Conservation (phyloP, 768 basidiomycete species). For the Gymnopilus junonius region DNA sequence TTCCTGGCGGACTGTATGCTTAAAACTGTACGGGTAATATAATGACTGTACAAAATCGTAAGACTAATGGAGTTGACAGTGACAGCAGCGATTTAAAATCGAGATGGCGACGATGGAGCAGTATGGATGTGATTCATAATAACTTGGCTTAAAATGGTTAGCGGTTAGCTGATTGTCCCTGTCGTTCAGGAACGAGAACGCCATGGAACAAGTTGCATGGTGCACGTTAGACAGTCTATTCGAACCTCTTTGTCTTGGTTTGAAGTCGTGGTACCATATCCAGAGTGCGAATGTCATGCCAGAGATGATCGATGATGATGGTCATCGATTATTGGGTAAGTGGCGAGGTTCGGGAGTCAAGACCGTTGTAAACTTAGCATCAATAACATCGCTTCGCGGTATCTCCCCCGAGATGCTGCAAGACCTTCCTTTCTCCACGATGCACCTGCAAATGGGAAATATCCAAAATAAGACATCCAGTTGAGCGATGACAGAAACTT, state of each 20-base stretch:
- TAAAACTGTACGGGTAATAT: no score
- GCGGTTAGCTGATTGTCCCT: not conserved
- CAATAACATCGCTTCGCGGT: not conserved
- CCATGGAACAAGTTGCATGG: not conserved
- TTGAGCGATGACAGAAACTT: not conserved
- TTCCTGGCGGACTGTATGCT: no score
- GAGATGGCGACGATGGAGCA: no score
- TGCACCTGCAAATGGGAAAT: not conserved
- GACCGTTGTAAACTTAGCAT: not conserved
- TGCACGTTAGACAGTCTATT: not conserved
- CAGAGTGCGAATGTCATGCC: not conserved
- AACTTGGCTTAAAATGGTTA: not conserved
- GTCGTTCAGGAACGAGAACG: not conserved
- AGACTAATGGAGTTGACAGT: no score
- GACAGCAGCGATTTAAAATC: no score
- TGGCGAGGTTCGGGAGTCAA: not conserved
- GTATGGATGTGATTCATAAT: no score
- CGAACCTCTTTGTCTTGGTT: not conserved
- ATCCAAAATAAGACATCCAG: not conserved
- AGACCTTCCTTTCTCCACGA: not conserved
- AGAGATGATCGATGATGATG: no score
- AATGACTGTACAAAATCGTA: no score
- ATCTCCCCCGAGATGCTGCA: not conserved
- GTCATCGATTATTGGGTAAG: not conserved
- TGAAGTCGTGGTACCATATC: not conserved